A percentile compares a stretch with the other conserved stretches of the same genome.
Evolutionary conservation across 2,329 filamentous ascomycete genomes (phyloP).

Genomic region (Teratosphaeria destructans): DNA sequence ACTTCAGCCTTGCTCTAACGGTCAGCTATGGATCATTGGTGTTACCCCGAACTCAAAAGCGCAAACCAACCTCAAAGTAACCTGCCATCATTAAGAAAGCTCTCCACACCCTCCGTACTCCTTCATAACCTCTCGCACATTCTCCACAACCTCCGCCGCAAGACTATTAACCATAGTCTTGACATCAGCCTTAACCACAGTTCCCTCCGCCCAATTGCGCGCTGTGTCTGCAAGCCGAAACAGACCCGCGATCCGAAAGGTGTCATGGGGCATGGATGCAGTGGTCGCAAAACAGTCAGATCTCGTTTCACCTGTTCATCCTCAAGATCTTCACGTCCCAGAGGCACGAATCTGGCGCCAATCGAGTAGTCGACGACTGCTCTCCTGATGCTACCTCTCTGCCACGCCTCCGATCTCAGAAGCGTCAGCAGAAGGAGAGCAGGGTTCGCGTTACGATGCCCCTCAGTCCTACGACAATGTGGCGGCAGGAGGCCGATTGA

Average conservation of each 20-base stretch:
- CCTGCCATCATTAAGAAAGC: neutral
- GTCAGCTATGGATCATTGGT: too few species aligned
- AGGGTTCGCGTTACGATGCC: neutral
- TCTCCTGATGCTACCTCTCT: slow-evolving; percentile 2
- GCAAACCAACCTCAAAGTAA: neutral
- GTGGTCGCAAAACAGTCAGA: slow-evolving; percentile 1
- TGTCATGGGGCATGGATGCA: slow-evolving; percentile 5
- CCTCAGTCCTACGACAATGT: neutral
- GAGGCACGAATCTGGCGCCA: slow-evolving; percentile 5
- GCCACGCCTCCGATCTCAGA: slow-evolving; percentile 3
- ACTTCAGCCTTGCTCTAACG: too few species aligned
- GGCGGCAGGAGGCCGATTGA: slow-evolving; percentile 1
- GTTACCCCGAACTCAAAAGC: too few species aligned
- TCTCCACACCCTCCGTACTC: neutral
- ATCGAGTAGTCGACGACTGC: slow-evolving; percentile 4
- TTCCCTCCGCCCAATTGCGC: slow-evolving; percentile 2
- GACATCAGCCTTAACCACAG: slow-evolving; percentile 1
- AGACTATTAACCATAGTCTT: neutral
- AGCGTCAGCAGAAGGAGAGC: slow-evolving; percentile 4
- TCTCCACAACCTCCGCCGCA: slow-evolving; percentile 1
- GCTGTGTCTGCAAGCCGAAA: neutral
- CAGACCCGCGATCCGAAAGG: slow-evolving; percentile 1
- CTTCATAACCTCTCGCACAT: slow-evolving; percentile 1
- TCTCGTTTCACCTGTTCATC: slow-evolving; percentile 1
- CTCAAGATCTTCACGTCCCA: slow-evolving; percentile 1